Evolutionary conservation across 2,329 filamentous ascomycete genomes (phyloP), one percentile per base, ranked within the genome.

Genomic region (Dryadomyces quercus-mongolicae): DNA sequence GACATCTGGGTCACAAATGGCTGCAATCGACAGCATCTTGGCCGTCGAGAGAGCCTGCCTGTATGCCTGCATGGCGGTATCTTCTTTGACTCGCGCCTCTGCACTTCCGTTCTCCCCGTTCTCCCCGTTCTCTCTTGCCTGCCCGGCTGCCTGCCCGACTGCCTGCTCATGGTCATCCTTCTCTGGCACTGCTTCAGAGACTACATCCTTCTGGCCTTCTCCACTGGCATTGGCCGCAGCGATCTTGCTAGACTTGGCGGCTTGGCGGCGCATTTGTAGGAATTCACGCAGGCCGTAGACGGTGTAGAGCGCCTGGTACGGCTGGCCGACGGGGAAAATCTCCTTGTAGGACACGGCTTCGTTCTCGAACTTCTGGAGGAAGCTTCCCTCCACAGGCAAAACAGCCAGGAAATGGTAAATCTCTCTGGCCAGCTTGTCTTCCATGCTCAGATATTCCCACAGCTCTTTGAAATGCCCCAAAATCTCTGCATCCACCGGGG

Each of bases 391-490:
- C 1, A 82, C 80, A 1, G 88, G 85, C 54, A 93, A 82, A 18
- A 80, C 78, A 53, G 80, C 71, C 42, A 92, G 73, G 59, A 92
- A 89, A 50, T 78, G 71, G 64, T 84, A 88, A 12, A 90, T 83
- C 80, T 81, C 82, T 63, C 78, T 73, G 7, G 86, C 82, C 45
- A 89, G 71, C 51, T 71, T 74, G 56, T 91, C 83, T 47, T 87
- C 79, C 70, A 91, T 78, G 59, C 82, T 81, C 53, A 97, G 74
- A 62, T 92, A 86, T 46, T 81, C 78, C 76, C 93, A 95, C 22
- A 98, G 70, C 57, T 92, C 83, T 53, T 88, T 78, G 62, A 95
- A 95, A 66, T 94, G 87, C 55, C 82, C 77, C 60, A 93, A 72
- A 21, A 97, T 83, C 61, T 92, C 87, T 13, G 80, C 76, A 64